Evolutionary conservation across 805 yeast species (phyloP).

Genomic region (Nematodospora valgi): DNA sequence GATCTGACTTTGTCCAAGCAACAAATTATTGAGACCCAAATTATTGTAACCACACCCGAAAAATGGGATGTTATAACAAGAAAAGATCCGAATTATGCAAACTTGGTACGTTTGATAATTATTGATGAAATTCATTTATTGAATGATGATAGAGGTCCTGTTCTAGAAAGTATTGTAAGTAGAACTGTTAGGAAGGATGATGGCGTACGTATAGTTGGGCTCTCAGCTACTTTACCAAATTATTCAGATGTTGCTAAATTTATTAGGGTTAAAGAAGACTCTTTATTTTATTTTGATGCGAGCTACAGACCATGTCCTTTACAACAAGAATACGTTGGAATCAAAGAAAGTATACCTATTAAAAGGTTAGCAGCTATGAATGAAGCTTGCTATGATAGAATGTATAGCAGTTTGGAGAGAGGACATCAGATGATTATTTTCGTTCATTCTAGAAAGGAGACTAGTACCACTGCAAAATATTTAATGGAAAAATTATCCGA

Average conservation of each 20-base stretch:
- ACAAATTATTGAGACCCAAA: conserved; percentile 75
- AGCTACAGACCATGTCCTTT: conserved; percentile 90
- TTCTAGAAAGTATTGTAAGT: conserved; percentile 81
- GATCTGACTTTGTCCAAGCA: conserved; percentile 74
- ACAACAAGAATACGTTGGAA: conserved; percentile 83
- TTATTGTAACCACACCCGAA: conserved; percentile 92
- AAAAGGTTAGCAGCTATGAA: conserved; percentile 80
- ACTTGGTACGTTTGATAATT: conserved; percentile 65
- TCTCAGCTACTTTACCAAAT: conserved; percentile 92
- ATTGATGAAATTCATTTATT: conserved; percentile 91
- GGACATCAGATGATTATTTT: conserved; percentile 82
- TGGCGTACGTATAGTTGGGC: conserved; percentile 70
- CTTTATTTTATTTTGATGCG: conserved; percentile 78
- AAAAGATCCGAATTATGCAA: conserved; percentile 61
- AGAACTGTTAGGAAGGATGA: conserved; percentile 56
- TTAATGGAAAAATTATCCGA: conserved; percentile 52
- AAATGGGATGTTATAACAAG: conserved; percentile 97
- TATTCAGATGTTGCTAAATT: conserved; percentile 83
- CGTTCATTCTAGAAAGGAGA: conserved; percentile 93
- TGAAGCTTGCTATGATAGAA: conserved; percentile 79
- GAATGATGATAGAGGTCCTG: conserved; percentile 96
- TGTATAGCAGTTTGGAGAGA: conserved; percentile 55
- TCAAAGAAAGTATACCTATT: conserved; percentile 77
- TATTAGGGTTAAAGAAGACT: conserved; percentile 58
- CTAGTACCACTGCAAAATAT: conserved; percentile 78